Base-by-base conservation (phyloP, 73 alveolate species). In the Stentor roeselii region DNA sequence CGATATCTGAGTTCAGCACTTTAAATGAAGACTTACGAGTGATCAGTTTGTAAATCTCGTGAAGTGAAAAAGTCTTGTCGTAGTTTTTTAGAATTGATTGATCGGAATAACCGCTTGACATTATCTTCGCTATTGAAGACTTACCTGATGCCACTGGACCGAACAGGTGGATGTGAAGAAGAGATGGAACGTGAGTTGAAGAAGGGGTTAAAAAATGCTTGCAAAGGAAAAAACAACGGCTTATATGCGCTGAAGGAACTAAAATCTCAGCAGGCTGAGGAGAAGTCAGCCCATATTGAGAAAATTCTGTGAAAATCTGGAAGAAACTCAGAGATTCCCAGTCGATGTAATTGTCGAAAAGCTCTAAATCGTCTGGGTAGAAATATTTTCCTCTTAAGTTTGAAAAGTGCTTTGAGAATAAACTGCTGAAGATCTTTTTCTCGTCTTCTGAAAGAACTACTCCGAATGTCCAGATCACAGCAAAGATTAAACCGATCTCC, bases 91-190 rank as follows among this genome's bases (percentile, higher is more conserved):
- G 21, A 30, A 21, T 21, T 21, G 37, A 30, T 34, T 27, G 14
- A 67, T 67, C 41, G 15, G 37, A 34, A 67, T 67, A 21, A 21
- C 34, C 34, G 42, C 21, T n/a, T 67, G 80, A 67, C 11, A 67
- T 30, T 27, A 21, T 21, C 34, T 67, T 21, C 11, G 41, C 41
- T 0, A 67, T 36, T 14, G 80, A 67, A 67, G 80, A 27, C 2
- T 67, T 67, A 14, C 80, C 80, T 30, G 80, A 67, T 1, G 42
- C 41, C 37, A 32, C n/a, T 67, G n/a, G 41, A 11, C 80, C 80
- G n/a, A 67, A 21, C 27, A 67, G 1, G 11, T 67, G 37, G n/a
- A 67, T 34, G 34, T 67, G 42, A 21, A 27, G 11, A 27, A 21
- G 41, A 40, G 50, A 27, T 27, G n/a, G n/a, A 11, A 30, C 21